These are phyloP conservation scores for Hanseniaspora uvarum DNA, from an alignment of 1,139 yeast genomes.

Conservation along the genomic window DNA sequence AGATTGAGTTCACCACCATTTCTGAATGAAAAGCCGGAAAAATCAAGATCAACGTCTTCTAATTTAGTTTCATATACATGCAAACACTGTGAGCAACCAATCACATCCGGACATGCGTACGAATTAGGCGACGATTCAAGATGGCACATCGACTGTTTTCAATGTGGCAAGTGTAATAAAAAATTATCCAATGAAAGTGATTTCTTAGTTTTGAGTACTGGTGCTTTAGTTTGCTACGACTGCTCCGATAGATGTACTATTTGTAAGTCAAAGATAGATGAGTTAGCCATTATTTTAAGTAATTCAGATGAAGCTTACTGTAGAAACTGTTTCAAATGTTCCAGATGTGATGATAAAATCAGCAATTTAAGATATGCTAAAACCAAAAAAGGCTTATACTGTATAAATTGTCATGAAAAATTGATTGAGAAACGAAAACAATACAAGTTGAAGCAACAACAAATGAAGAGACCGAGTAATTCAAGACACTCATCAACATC, in stretches of 20 bases:
- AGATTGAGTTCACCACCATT: neutral
- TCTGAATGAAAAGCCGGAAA: neutral
- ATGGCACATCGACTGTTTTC: conserved; percentile 91
- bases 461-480: conserved; percentile 23
- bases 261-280: conserved; percentile 85
- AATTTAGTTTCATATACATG: conserved; percentile 20
- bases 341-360: conserved; percentile 77
- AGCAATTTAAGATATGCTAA: conserved; percentile 88
- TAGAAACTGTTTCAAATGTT: conserved; percentile 79
- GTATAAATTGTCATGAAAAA: conserved; percentile 86
- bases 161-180: conserved; percentile 72
- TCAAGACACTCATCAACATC: conserved; percentile 18
- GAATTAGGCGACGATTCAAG: conserved; percentile 72
- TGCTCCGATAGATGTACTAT: conserved; percentile 84
- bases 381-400: conserved; percentile 85
- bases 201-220: conserved; percentile 83
- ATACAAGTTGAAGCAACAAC: conserved; percentile 34
- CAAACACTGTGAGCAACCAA: conserved; percentile 34
- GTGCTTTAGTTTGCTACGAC: conserved; percentile 77
- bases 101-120: conserved; percentile 68
- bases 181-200: conserved; percentile 79
- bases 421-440: conserved; percentile 38
- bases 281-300: conserved; percentile 66
- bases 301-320: conserved; percentile 96
- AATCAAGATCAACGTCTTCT: neutral